phyloP scores from a whole-genome alignment of 352 stramenopile species.

The Globisporangium camurandrum region DNA sequence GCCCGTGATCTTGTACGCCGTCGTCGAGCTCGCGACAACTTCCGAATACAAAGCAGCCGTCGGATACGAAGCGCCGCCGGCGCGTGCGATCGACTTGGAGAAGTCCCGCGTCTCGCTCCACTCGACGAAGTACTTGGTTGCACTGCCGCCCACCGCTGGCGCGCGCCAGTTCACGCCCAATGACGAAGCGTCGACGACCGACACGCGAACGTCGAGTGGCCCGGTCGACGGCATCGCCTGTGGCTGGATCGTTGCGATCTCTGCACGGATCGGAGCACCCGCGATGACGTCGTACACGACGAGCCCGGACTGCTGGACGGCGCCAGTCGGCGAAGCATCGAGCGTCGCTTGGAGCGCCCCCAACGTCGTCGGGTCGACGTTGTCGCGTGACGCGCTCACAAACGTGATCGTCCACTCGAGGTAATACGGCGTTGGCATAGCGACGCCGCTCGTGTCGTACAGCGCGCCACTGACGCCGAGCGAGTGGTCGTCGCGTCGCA shows the following conservation, averaged over 20 bases:
- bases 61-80: slow-evolving; percentile 32
- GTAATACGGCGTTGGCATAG: slow-evolving; percentile 28
- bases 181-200: slow-evolving; percentile 46
- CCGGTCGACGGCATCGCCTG: slow-evolving; percentile 36
- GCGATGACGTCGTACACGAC: slow-evolving; percentile 21
- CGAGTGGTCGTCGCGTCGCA: slow-evolving; percentile 59
- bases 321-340: slow-evolving; percentile 13
- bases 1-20: slow-evolving; percentile 73
- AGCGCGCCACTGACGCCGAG: slow-evolving; percentile 20
- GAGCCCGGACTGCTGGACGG: slow-evolving; percentile 18
- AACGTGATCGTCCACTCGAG: slow-evolving; percentile 83
- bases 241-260: slow-evolving; percentile 27
- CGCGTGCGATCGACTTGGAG: slow-evolving; percentile 14
- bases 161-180: slow-evolving; percentile 62
- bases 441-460: slow-evolving; percentile 43
- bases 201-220: slow-evolving; percentile 41
- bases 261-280: slow-evolving; percentile 11
- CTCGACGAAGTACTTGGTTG: slow-evolving; percentile 66
- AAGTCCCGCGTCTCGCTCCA: slow-evolving; percentile 17
- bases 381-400: slow-evolving; percentile 31
- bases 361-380: slow-evolving; percentile 37
- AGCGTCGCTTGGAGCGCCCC: slow-evolving; percentile 29
- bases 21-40: slow-evolving; percentile 25
- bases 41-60: slow-evolving; percentile 37
- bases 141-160: slow-evolving; percentile 18